Conservation (phyloP, 192 early-diverging fungal genomes). For the Backusella morwellensis region DNA sequence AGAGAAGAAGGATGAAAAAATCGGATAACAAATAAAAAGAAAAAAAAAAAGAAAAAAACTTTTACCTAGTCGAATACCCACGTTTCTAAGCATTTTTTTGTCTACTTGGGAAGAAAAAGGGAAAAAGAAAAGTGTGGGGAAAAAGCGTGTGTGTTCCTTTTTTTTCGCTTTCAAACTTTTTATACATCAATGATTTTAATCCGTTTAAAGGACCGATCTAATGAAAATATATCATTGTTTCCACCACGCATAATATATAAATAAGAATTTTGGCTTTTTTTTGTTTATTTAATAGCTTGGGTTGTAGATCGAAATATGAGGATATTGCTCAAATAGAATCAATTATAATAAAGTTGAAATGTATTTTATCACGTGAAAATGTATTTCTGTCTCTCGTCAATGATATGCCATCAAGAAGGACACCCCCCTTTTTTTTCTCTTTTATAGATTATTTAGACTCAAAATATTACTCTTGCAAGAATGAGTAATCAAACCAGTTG, state of each 20-base stretch:
- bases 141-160: not conserved
- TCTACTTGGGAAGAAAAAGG: not conserved
- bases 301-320: too few species aligned
- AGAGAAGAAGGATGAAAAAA: not conserved
- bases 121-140: not conserved
- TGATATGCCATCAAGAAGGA: not conserved
- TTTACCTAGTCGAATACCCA: not conserved
- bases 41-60: not conserved
- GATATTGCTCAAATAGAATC: too few species aligned
- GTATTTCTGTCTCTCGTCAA: not conserved
- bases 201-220: not conserved
- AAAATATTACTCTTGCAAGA: not conserved
- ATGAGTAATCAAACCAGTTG: not conserved
- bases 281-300: too few species aligned
- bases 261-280: too few species aligned
- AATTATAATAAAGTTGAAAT: not conserved
- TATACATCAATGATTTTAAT: not conserved
- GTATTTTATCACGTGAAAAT: not conserved
- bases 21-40: not conserved
- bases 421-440: not conserved
- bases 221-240: not conserved
- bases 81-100: conserved; percentile 2
- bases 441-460: not conserved
- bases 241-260: not conserved
- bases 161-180: not conserved